Base-by-base conservation (phyloP, 805 yeast genomes). In the Saccharomycodes ludwigii region DNA sequence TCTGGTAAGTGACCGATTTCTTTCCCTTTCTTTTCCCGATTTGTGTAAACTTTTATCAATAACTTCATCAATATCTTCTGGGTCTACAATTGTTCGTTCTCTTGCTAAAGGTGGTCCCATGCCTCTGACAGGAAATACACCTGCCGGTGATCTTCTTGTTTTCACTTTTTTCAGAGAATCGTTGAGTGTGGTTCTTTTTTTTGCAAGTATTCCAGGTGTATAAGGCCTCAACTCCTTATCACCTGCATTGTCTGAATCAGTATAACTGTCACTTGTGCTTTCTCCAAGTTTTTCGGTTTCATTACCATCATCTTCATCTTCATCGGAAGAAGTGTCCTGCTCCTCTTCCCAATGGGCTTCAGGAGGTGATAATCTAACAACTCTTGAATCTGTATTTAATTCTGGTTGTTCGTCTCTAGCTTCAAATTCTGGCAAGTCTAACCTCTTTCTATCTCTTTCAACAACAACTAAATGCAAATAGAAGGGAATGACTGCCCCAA, bases 391-490 rank as follows among this genome's bases (percentile, higher is more conserved):
- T 60, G 71, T 65, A 43, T 74, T 75, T 37, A 78, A 55, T 44
- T 77, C 80, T 3, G 93, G 91, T 42, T 78, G 88, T 51, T 81
- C 91, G 53, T 81, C 93, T 42, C 73, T 66, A 33, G 73, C 73
- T 24, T 77, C 88, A 43, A 68, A 79, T 24, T 61, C 56, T 2
- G 93, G 93, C 38, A 81, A 61, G 17, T 74, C 65, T 48, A 80
- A 57, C 27, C 60, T 47, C 40, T 63, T 64, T 52, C 73, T 70
- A 56, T 81, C 93, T 36, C 69, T 58, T 47, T 81, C 93, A 23
- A 81, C 83, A 23, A 73, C 80, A 14, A 69, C 65, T 30, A 82
- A 46, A 48, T 82, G 93, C 38, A 77, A 59, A 44, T 78, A 82
- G 68, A 73, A 82, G 6, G 91, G 84, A 8, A 79, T 53, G 0